Evolutionary conservation across 2,329 filamentous ascomycete species (phyloP).

Genomic region (Thyridium curvatum): DNA sequence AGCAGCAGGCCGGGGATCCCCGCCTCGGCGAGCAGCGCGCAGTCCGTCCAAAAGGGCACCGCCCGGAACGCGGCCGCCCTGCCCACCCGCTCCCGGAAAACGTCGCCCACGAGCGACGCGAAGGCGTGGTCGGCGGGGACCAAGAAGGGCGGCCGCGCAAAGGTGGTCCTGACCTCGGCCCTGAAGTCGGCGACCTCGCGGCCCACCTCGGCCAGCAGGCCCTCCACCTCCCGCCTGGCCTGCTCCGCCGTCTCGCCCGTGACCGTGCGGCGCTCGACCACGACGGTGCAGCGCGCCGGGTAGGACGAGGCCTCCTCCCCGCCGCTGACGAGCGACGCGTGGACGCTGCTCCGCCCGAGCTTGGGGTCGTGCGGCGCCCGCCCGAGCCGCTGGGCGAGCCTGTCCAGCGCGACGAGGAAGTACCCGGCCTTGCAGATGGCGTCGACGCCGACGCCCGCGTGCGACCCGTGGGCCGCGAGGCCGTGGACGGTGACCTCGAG

Average conservation of each 20-base stretch:
- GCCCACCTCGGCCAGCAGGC: slow-evolving; percentile 25
- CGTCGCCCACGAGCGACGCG: slow-evolving; percentile 20
- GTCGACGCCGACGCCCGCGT: slow-evolving; percentile 37
- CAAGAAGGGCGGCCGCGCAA: slow-evolving; percentile 35
- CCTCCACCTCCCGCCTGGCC: slow-evolving; percentile 28
- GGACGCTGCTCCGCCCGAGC: slow-evolving; percentile 33
- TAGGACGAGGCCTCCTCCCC: slow-evolving; percentile 47
- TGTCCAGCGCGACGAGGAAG: slow-evolving; percentile 38
- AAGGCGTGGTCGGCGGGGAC: slow-evolving; percentile 33
- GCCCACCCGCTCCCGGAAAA: slow-evolving; percentile 19
- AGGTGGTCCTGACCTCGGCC: slow-evolving; percentile 30
- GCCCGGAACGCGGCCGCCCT: slow-evolving; percentile 16
- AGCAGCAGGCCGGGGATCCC: slow-evolving; percentile 41
- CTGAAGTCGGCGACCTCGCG: slow-evolving; percentile 27
- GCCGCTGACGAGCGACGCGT: slow-evolving; percentile 40
- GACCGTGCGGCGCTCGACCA: slow-evolving; percentile 41
- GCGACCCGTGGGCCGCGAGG: slow-evolving; percentile 34
- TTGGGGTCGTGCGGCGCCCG: slow-evolving; percentile 18
- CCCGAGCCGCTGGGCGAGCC: slow-evolving; percentile 27
- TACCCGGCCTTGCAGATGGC: slow-evolving; percentile 41
- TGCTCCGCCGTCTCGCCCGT: slow-evolving; percentile 30
- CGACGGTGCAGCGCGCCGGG: slow-evolving; percentile 39
- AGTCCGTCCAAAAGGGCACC: slow-evolving; percentile 42
- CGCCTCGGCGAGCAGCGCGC: slow-evolving; percentile 34
- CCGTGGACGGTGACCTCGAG: slow-evolving; percentile 34